A percentile compares a stretch with the other conserved stretches of the same genome.
phyloP scores from a whole-genome alignment of 169 alveolate species.

The Eimeria praecox region DNA sequence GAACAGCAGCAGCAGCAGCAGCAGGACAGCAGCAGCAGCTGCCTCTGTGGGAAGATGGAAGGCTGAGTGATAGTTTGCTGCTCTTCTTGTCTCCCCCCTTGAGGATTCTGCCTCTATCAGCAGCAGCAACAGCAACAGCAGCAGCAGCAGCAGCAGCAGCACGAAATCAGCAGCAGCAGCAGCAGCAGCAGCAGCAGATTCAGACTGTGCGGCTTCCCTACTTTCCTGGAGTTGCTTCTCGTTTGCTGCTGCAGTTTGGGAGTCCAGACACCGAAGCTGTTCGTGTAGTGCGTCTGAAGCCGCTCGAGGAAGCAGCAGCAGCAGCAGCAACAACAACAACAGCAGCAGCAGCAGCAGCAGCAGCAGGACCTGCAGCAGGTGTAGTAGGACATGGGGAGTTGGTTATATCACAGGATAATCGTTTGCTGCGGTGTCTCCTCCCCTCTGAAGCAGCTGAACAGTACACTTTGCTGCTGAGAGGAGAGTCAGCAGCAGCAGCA shows the following conservation, averaged over 20 bases:
- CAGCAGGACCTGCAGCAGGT: not conserved
- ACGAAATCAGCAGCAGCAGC: not conserved
- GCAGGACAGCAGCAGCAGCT: not conserved
- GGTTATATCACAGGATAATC: not conserved
- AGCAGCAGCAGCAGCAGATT: not conserved
- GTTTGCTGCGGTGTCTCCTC: slow-evolving; percentile 22
- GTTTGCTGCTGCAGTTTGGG: slow-evolving; percentile 64
- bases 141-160: not conserved
- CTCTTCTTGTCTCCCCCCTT: slow-evolving; percentile 33
- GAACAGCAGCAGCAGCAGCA: slow-evolving; percentile 38
- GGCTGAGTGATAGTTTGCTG: slow-evolving; percentile 11
- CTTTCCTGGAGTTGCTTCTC: slow-evolving; percentile 6
- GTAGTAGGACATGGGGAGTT: slow-evolving; percentile 17
- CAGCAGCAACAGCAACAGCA: not conserved
- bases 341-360: not conserved
- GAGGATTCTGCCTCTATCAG: slow-evolving; percentile 25
- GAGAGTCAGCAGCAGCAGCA: not conserved
- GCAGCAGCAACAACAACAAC: not conserved
- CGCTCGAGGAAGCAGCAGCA: not conserved
- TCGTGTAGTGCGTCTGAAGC: not conserved
- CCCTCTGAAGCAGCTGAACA: slow-evolving; percentile 13
- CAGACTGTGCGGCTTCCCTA: slow-evolving; percentile 34
- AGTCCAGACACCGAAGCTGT: slow-evolving; percentile 58
- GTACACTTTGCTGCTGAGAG: not conserved
- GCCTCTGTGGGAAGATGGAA: slow-evolving; percentile 33